Percentiles rank a stretch among this genome's conserved stretches.
phyloP scores from a whole-genome alignment of 345 rosid species.

The Salix exigua region DNA sequence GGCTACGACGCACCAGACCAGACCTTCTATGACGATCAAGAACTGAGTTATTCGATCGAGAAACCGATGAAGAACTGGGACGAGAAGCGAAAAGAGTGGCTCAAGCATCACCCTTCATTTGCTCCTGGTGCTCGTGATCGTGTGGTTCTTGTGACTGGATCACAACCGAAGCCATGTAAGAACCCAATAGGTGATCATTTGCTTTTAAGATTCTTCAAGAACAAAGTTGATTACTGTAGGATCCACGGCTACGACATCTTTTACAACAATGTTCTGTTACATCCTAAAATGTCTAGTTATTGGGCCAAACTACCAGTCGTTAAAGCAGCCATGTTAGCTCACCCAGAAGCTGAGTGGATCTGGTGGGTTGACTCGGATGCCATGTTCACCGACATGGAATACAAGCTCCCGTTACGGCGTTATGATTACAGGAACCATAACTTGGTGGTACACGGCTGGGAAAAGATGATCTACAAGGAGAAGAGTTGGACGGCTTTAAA shows the following conservation, averaged over 20 bases:
- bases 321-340: slow-evolving; percentile 84
- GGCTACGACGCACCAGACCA: slow-evolving; percentile 49
- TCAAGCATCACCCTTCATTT: slow-evolving; percentile 67
- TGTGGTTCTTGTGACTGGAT: slow-evolving; percentile 73
- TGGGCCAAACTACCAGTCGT: slow-evolving; percentile 88
- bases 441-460: slow-evolving; percentile 93
- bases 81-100: slow-evolving; percentile 69
- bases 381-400: slow-evolving; percentile 89
- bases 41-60: slow-evolving; percentile 57
- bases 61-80: slow-evolving; percentile 69
- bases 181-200: slow-evolving; percentile 84
- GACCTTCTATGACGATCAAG: slow-evolving; percentile 78
- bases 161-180: slow-evolving; percentile 78
- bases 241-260: slow-evolving; percentile 79
- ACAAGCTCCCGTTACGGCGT: slow-evolving; percentile 55
- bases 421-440: slow-evolving; percentile 53
- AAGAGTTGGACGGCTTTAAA: slow-evolving; percentile 87
- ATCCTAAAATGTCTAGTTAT: slow-evolving; percentile 63
- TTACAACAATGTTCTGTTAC: slow-evolving; percentile 74
- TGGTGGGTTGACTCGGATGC: slow-evolving; percentile 99
- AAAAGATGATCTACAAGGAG: slow-evolving; percentile 39
- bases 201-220: slow-evolving; percentile 68
- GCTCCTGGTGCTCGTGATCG: slow-evolving; percentile 53
- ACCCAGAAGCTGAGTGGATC: slow-evolving; percentile 98
- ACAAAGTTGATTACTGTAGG: slow-evolving; percentile 89